Base-by-base conservation (phyloP, 225 moss, liverwort and hornwort genomes). In the Lunularia cruciata region DNA sequence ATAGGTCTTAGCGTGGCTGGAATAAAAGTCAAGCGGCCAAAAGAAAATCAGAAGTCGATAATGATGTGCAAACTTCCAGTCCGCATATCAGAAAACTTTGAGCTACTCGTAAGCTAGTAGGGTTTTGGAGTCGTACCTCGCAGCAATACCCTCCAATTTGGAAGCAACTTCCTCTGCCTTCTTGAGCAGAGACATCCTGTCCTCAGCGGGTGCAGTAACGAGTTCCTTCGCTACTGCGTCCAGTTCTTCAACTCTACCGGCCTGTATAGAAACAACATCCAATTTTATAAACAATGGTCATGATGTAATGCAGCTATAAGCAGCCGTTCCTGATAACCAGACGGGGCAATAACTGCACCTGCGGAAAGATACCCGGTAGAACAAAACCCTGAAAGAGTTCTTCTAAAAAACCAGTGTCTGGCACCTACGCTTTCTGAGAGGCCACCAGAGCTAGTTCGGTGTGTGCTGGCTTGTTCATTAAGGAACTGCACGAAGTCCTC, bases 1-100 rank as follows among this genome's bases (percentile, higher is more conserved):
- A 46, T 99, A 99, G 23, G 86, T 82, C 84, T 93, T 86, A 14
- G 88, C 93, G 67, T 99, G 87, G 51, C 96, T 98, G 89, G 27
- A 70, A 62, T 43, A 19, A 47, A 46, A 13, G n/a, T n/a, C n/a
- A n/a, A n/a, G n/a, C n/a, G n/a, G n/a, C n/a, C n/a, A n/a, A n/a
- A n/a, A n/a, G n/a, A n/a, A n/a, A n/a, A n/a, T n/a, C n/a, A n/a
- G n/a, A n/a, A n/a, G n/a, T n/a, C n/a, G n/a, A n/a, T n/a, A n/a
- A n/a, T n/a, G n/a, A n/a, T n/a, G n/a, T n/a, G n/a, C n/a, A n/a
- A n/a, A n/a, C n/a, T n/a, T n/a, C n/a, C n/a, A n/a, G n/a, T n/a
- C n/a, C n/a, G n/a, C n/a, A n/a, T n/a, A n/a, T n/a, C n/a, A n/a
- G 23, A 33, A 35, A 6, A 3, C 0, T 22, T 10, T 0, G 33